phyloP scores from a whole-genome alignment of 1,284 basidiomycete species.

The Ceratobasidium theobromae region DNA sequence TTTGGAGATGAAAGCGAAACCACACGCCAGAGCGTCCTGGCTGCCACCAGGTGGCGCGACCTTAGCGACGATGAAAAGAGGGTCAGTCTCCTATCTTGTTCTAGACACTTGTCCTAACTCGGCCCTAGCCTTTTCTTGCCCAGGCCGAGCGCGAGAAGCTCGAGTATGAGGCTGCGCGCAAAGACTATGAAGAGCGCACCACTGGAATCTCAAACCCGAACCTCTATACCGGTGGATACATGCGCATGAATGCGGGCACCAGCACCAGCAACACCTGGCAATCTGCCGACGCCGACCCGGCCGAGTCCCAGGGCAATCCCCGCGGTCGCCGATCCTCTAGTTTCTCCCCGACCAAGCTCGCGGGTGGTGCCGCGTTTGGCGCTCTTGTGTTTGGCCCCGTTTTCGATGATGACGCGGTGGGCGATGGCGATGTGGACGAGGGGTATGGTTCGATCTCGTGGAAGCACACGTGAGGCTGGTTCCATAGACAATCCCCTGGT shows the following conservation, averaged over 20 bases:
- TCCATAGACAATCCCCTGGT: neutral
- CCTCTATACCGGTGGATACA: slow-evolving; percentile 25
- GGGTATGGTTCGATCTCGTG: neutral
- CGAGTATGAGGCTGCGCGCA: slow-evolving; percentile 80
- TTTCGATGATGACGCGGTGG: slow-evolving; percentile 11
- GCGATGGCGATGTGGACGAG: slow-evolving; percentile 4
- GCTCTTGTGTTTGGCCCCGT: neutral
- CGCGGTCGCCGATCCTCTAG: slow-evolving; percentile 24
- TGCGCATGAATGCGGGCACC: neutral
- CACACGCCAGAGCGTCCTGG: slow-evolving; percentile 91
- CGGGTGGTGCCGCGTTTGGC: slow-evolving; percentile 28
- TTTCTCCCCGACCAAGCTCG: slow-evolving; percentile 1
- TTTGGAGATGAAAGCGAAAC: slow-evolving; percentile 95
- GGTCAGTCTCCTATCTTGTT: slow-evolving; percentile 50
- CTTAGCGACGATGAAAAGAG: slow-evolving; percentile 91
- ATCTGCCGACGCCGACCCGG: neutral
- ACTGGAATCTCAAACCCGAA: slow-evolving; percentile 45
- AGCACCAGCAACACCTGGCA: slow-evolving; percentile 13
- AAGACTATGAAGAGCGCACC: slow-evolving; percentile 80
- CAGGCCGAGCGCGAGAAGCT: slow-evolving; percentile 92
- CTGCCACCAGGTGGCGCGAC: slow-evolving; percentile 88
- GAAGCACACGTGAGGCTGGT: slow-evolving; percentile 1
- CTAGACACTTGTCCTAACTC: slow-evolving; percentile 32
- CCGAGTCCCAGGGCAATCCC: neutral
- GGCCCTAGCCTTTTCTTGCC: slow-evolving; percentile 75